Conservation (phyloP, 768 basidiomycete genomes). For the Lactarius psammicola region DNA sequence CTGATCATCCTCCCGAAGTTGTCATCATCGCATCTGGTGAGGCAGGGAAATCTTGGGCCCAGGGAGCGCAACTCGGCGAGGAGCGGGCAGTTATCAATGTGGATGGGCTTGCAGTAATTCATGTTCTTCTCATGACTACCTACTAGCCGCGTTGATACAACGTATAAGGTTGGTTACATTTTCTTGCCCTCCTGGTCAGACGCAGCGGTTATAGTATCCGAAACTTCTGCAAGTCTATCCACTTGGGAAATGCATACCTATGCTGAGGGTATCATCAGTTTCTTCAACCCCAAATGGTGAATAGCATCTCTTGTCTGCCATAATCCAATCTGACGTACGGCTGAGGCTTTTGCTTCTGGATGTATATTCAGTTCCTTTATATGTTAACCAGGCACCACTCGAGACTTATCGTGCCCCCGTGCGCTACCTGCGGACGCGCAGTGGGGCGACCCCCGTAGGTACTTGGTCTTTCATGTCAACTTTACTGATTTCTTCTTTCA, state of each 20-base stretch:
- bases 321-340: slow-evolving; percentile 1
- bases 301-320: neutral
- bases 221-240: slow-evolving; percentile 26
- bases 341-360: slow-evolving; percentile 31
- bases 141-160: neutral
- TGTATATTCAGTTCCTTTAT: slow-evolving; percentile 28
- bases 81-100: slow-evolving; percentile 22
- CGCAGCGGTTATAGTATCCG: slow-evolving; percentile 28
- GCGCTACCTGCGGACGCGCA: slow-evolving; percentile 29
- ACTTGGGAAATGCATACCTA: slow-evolving; percentile 32
- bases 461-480: neutral
- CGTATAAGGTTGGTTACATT: slow-evolving; percentile 26
- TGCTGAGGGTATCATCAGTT: slow-evolving; percentile 28
- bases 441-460: slow-evolving; percentile 19
- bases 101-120: slow-evolving; percentile 23
- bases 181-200: slow-evolving; percentile 30
- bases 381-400: slow-evolving; percentile 26
- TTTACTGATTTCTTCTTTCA: slow-evolving; percentile 4
- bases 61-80: slow-evolving; percentile 29
- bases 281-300: slow-evolving; percentile 29
- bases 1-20: neutral
- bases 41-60: slow-evolving; percentile 30
- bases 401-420: slow-evolving; percentile 27
- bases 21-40: slow-evolving; percentile 29
- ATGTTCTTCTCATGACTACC: neutral